Base-by-base conservation (phyloP, 148 eudicot genomes). In the Simmondsia chinensis region DNA sequence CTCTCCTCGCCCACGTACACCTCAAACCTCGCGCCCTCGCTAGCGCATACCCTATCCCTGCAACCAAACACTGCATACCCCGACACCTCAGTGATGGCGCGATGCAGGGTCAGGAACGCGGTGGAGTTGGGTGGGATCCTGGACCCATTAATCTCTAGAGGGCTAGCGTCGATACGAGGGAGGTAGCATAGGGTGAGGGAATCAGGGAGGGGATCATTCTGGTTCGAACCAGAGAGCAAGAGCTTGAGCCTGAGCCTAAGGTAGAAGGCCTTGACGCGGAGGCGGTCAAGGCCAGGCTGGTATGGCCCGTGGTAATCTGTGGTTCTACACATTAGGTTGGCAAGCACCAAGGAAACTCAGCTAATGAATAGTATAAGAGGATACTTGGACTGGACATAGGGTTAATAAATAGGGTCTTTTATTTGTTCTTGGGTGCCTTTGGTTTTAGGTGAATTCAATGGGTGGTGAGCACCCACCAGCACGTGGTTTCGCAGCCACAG, bases 1-100 rank as follows among this genome's bases (percentile, higher is more conserved):
- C 44, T 70, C 18, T 62, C 67, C 2, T 71, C 84, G 5, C 63
- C 64, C 7, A 58, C 24, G 47, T 68, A 75, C 0, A 83, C 75
- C 61, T 73, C 83, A 32, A 76, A 83, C 29, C 64, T 54, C 20
- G 29, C 66, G 6, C 94, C 87, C 36, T 80, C 75, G 33, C 66
- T 45, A 1, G 56, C 76, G 41, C 27, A 52, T 5, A 69, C 58
- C 4, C 44, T 28, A 26, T 76, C 87, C 19, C 69, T 48, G 27
- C 61, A 56, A 18, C 64, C 64, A 43, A 57, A 59, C 1, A 61
- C 50, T 2, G 9, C 34, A 8, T 15, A 8, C 2, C 11, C 0
- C 4, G 13, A 9, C 0, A 15, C 21, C 24, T 9, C 34, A 8
- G 45, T 55, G 2, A 45, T 47, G 6, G 65, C 61, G 19, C 76